Evolutionary conservation across 331 rosid genomes (phyloP), one percentile per base, ranked within the genome.

Genomic region (Pyrus hybrid): DNA sequence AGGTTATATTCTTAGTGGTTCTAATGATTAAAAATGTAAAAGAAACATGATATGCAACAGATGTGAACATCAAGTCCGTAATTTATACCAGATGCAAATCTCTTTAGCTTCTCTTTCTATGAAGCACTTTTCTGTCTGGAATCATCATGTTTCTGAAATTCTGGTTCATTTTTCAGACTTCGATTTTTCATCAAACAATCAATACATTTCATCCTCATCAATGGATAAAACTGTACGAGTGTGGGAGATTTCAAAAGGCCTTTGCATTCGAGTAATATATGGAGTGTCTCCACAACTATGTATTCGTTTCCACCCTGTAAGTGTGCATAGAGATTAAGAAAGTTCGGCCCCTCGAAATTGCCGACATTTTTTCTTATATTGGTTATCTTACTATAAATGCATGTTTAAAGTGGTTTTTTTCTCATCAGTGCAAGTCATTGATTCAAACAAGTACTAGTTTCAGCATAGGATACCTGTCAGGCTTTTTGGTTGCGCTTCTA

Each of bases 301-400:
- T 74, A 92, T 94, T 68, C 97, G 99, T 78, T 94, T 94, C 77
- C 99, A 94, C 86, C 97, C 99, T 85, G 99, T 94, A 83, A 91
- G 99, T 89, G 76, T 79, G 77, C 20, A 45, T 62, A 28, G 22
- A 75, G n/a, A 69, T 63, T 63, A 47, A 47, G 37, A 70, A 49
- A 33, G 17, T 67, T 8, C n/a, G 11, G 41, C 30, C 25, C 11
- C 32, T 78, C 45, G 23, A 45, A 45, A 43, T 14, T 25, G 63
- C 17, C 4, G n/a, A 47, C 21, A 47, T 22, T 28, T 69, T 53
- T 70, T 37, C 18, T 16, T n/a, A 11, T 41, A 63, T 60, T 21
- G 29, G 20, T 26, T n/a, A 75, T 6, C 37, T 74, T 74, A 12
- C 11, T 37, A 26, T 20, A 51, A 13, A 3, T 23, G 69, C 7